These are phyloP conservation scores for Cyclostephanos invisitatus DNA, from an alignment of 108 stramenopile genomes.

Conservation along the genomic window DNA sequence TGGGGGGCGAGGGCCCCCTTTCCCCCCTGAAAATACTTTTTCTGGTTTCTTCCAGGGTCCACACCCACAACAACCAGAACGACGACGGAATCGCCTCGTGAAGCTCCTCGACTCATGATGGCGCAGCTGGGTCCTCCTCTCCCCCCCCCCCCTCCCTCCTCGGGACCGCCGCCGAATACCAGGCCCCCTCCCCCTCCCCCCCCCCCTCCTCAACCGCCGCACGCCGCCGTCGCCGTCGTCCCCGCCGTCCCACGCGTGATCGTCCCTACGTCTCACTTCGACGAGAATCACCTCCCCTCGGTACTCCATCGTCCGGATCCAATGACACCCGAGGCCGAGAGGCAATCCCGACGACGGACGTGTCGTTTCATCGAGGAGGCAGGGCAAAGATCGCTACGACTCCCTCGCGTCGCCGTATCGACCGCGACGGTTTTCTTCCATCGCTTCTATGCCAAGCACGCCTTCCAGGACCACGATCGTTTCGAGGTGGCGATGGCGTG, in stretches of 20 bases:
- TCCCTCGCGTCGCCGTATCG: conserved; percentile 77
- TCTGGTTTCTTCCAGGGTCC: conserved; percentile 1
- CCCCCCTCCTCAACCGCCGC: neutral
- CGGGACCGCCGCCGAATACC: neutral
- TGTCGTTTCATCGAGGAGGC: conserved; percentile 88
- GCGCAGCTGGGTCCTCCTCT: conserved; percentile 10
- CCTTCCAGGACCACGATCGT: conserved; percentile 83
- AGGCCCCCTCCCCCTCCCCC: neutral
- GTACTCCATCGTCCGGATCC: conserved; percentile 34
- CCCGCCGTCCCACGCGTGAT: conserved; percentile 22
- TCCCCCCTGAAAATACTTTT: neutral
- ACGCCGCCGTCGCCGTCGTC: too few relatives aligned
- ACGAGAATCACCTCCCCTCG: conserved; percentile 46
- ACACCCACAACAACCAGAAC: too few relatives aligned
- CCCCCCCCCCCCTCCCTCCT: conserved; percentile 1
- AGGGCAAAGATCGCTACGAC: conserved; percentile 61
- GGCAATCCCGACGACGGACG: conserved; percentile 64
- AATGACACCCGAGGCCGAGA: conserved; percentile 65
- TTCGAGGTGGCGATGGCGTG: conserved; percentile 88
- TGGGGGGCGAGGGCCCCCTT: neutral
- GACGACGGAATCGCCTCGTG: too few relatives aligned
- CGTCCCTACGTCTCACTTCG: conserved; percentile 24
- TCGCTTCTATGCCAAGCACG: conserved; percentile 88
- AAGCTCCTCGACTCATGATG: conserved; percentile 12
- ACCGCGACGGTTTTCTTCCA: conserved; percentile 91